phyloP scores from a whole-genome alignment of 1,139 yeast genomes.

The Petasospora rhodanensis region DNA sequence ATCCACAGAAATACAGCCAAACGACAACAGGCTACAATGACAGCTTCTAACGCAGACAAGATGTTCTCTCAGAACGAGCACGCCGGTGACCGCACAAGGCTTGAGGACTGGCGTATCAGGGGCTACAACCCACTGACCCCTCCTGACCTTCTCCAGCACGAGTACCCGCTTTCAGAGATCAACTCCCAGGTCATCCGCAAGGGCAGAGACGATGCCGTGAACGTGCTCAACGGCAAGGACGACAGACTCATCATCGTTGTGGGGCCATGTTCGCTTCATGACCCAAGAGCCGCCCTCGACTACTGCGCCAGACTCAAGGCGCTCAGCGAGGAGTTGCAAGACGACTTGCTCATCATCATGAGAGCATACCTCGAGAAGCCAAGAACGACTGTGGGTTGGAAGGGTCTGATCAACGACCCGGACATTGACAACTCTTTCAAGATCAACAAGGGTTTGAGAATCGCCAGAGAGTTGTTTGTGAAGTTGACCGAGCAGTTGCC shows the following conservation, averaged over 20 bases:
- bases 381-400: constrained; percentile 99
- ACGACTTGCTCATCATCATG: constrained; percentile 85
- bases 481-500: constrained; percentile 80
- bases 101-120: constrained; percentile 90
- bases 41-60: constrained; percentile 15
- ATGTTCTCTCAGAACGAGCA: constrained; percentile 85
- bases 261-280: constrained; percentile 97
- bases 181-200: constrained; percentile 58
- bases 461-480: constrained; percentile 82
- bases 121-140: constrained; percentile 96
- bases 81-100: constrained; percentile 74
- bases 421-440: constrained; percentile 92
- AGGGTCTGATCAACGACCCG: constrained; percentile 95
- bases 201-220: constrained; percentile 75
- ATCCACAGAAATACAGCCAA: neutral
- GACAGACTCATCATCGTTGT: constrained; percentile 79
- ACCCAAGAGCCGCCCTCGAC: constrained; percentile 87
- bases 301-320: constrained; percentile 66
- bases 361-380: constrained; percentile 98
- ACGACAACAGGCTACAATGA: constrained; percentile 1
- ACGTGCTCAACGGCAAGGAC: constrained; percentile 68
- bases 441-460: constrained; percentile 89
- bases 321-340: constrained; percentile 58
- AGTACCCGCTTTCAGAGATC: constrained; percentile 62
- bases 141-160: constrained; percentile 91